Evolutionary conservation across 805 yeast species (phyloP).

Genomic region (Schwanniomyces vanrijiae): DNA sequence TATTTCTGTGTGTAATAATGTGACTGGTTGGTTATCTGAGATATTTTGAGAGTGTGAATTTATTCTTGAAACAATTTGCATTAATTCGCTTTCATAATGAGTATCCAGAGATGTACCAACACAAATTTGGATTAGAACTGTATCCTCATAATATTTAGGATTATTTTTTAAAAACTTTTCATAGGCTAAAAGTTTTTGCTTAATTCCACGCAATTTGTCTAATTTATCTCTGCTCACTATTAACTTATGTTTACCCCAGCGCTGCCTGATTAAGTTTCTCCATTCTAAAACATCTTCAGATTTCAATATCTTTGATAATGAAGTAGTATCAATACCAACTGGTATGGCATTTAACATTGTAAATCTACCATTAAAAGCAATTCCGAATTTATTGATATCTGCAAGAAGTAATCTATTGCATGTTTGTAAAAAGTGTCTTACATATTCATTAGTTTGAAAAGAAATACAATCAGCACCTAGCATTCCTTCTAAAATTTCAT

Average conservation of each 20-base stretch:
- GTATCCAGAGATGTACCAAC: constrained; percentile 55
- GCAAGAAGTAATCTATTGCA: constrained; percentile 81
- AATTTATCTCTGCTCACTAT: constrained; percentile 88
- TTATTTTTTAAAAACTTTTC: constrained; percentile 71
- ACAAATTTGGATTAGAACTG: constrained; percentile 83
- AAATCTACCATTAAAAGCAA: constrained; percentile 60
- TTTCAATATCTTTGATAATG: constrained; percentile 48
- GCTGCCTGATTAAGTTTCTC: constrained; percentile 68
- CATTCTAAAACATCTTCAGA: constrained; percentile 57
- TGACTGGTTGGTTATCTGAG: constrained; percentile 77
- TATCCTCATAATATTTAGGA: constrained; percentile 66
- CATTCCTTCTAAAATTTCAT: constrained; percentile 72
- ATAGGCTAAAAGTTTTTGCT: constrained; percentile 83
- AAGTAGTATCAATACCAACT: constrained; percentile 74
- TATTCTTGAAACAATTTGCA: constrained; percentile 79
- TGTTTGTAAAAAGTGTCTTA: constrained; percentile 90
- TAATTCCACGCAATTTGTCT: constrained; percentile 84
- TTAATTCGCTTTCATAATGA: constrained; percentile 70
- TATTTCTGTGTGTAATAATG: constrained; percentile 82
- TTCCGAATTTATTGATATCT: constrained; percentile 65
- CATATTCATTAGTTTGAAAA: constrained; percentile 91
- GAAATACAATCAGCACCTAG: constrained; percentile 86
- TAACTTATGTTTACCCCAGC: constrained; percentile 72
- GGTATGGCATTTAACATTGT: constrained; percentile 61
- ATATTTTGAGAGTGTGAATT: constrained; percentile 74